These are phyloP conservation scores for Ichthyophthirius multifiliis DNA, from an alignment of 169 alveolate species.

Conservation along the genomic window DNA sequence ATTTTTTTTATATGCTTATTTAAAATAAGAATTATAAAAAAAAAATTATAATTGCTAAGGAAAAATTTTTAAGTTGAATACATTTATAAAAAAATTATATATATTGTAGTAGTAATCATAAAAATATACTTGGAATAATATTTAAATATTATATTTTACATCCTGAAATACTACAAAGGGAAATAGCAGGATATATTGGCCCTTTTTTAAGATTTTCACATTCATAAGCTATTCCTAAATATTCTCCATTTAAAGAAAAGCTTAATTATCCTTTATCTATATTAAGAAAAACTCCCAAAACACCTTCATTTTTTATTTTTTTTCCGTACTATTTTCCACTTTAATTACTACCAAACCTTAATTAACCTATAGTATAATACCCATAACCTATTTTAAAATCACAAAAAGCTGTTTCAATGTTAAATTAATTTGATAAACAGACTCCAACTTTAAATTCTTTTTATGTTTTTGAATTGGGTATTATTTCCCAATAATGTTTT, in stretches of 20 bases:
- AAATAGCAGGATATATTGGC: constrained; percentile 73
- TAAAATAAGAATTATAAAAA: too few species aligned
- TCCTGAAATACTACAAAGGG: constrained; percentile 62
- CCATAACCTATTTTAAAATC: constrained; percentile 79
- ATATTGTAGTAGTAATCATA: too few species aligned
- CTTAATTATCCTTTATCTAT: constrained; percentile 71
- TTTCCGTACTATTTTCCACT: constrained; percentile 75
- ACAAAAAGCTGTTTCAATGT: constrained; percentile 71
- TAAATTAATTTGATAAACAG: constrained; percentile 55
- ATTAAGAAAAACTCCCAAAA: constrained; percentile 68
- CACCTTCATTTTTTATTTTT: constrained; percentile 72
- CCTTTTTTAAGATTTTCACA: constrained; percentile 66
- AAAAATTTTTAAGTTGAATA: too few species aligned
- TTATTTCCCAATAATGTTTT: constrained; percentile 73
- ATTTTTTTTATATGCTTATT: too few species aligned
- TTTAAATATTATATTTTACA: constrained; percentile 57
- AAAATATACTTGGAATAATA: constrained; percentile 61
- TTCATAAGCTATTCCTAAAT: constrained; percentile 67
- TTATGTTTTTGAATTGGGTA: constrained; percentile 76
- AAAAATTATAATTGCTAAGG: too few species aligned
- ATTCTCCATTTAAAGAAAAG: constrained; percentile 75
- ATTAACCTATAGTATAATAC: constrained; percentile 58
- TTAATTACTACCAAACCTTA: constrained; percentile 72
- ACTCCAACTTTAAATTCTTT: constrained; percentile 79
- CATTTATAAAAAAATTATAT: too few species aligned